Evolutionary conservation across 2,329 filamentous ascomycete species (phyloP).

Genomic region (Paecilomyces niveus): DNA sequence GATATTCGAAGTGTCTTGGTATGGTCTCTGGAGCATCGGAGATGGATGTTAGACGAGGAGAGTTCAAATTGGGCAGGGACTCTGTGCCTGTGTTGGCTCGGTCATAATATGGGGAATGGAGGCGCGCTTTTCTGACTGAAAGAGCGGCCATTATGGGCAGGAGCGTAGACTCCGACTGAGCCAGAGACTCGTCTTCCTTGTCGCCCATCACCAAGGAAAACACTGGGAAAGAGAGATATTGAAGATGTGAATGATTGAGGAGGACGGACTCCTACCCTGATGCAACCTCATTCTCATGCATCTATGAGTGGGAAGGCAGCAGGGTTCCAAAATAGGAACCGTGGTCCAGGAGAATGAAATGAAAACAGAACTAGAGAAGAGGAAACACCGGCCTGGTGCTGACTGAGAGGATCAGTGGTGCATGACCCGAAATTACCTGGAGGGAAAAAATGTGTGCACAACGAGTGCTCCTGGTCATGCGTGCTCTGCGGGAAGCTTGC

Average conservation of each 20-base stretch:
- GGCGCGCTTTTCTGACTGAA: background rate
- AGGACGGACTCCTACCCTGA: background rate
- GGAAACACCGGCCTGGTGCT: background rate
- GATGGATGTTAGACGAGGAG: background rate
- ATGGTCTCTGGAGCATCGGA: background rate
- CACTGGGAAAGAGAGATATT: background rate
- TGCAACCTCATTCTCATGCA: background rate
- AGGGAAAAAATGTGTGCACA: background rate
- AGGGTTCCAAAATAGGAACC: background rate
- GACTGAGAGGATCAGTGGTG: background rate
- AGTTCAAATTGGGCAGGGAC: background rate
- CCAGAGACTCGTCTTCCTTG: background rate
- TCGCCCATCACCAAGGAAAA: background rate
- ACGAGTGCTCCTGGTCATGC: background rate
- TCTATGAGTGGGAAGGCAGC: background rate
- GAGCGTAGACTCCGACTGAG: background rate
- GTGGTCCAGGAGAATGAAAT: background rate
- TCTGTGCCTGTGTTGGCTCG: background rate
- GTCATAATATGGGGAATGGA: background rate
- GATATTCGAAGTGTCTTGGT: background rate
- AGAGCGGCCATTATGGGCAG: background rate
- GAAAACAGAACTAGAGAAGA: background rate
- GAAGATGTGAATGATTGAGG: background rate
- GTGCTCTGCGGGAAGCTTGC: background rate
- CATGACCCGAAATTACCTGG: background rate